These are phyloP conservation scores for Sporothrix luriei DNA, from an alignment of 2,329 filamentous ascomycete genomes.

Conservation along the genomic window DNA sequence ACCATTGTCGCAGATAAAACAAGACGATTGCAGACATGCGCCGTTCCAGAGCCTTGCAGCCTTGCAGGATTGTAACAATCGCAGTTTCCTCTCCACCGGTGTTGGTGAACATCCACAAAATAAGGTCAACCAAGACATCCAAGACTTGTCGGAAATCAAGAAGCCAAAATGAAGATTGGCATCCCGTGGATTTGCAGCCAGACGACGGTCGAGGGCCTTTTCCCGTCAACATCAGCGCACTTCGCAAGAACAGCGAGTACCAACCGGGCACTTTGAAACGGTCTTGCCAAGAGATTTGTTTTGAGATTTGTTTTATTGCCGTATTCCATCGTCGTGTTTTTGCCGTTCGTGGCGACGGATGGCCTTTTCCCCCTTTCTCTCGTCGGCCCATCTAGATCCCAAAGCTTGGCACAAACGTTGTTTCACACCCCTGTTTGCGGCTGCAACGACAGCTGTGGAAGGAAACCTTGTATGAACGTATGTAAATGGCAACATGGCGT, in stretches of 20 bases:
- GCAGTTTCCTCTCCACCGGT: background rate
- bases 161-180: background rate
- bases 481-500: background rate
- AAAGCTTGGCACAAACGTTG: constrained; percentile 20
- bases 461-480: background rate
- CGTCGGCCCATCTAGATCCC: background rate
- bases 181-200: background rate
- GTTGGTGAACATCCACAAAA: background rate
- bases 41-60: constrained; percentile 12
- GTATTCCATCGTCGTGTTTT: background rate
- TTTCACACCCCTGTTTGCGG: constrained; percentile 20
- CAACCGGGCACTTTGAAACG: constrained; percentile 10
- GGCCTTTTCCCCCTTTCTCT: background rate
- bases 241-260: background rate
- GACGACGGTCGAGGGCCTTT: background rate
- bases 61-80: background rate
- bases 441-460: background rate
- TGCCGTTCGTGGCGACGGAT: background rate
- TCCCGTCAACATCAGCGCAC: background rate
- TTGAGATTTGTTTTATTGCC: constrained; percentile 2
- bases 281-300: constrained; percentile 2
- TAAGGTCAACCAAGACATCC: constrained; percentile 13
- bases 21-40: background rate
- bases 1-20: background rate
- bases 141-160: background rate